Evolutionary conservation across 202 grass and related monocot species (phyloP).

Genomic region (Schoenoplectus tabernaemontani): DNA sequence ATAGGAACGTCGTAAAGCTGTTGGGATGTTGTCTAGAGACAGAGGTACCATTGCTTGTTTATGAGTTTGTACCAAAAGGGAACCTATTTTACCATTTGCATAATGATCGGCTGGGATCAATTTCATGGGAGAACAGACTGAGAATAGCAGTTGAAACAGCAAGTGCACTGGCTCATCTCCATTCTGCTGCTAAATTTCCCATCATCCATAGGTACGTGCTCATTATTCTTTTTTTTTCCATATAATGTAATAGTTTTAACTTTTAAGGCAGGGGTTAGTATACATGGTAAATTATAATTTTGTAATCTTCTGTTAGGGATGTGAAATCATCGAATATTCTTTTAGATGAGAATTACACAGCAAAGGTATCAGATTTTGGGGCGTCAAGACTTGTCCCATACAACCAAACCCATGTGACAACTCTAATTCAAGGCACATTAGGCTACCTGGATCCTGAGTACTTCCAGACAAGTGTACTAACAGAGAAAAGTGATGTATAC

Average conservation of each 20-base stretch:
- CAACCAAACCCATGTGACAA: slow-evolving; percentile 67
- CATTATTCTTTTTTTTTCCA: not conserved
- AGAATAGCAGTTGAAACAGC: slow-evolving; percentile 64
- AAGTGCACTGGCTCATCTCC: slow-evolving; percentile 47
- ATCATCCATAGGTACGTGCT: slow-evolving; percentile 37
- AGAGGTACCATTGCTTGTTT: slow-evolving; percentile 59
- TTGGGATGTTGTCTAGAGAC: slow-evolving; percentile 64
- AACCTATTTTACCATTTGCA: slow-evolving; percentile 57
- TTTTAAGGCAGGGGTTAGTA: not conserved
- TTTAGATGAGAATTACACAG: slow-evolving; percentile 40
- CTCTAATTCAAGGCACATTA: slow-evolving; percentile 65
- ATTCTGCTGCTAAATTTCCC: slow-evolving; percentile 38
- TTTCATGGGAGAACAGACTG: slow-evolving; percentile 55
- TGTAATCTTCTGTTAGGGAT: slow-evolving; percentile 27
- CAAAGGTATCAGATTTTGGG: slow-evolving; percentile 79
- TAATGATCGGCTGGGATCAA: not conserved
- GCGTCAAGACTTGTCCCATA: slow-evolving; percentile 51
- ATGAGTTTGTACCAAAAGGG: slow-evolving; percentile 66
- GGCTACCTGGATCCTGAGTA: slow-evolving; percentile 86
- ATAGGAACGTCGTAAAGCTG: slow-evolving; percentile 47
- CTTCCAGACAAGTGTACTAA: slow-evolving; percentile 62
- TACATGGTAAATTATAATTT: not conserved
- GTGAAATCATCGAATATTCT: slow-evolving; percentile 79
- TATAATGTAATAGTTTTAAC: not conserved
- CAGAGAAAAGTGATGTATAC: slow-evolving; percentile 80